Evolutionary conservation across 768 basidiomycete species (phyloP), one percentile per base, ranked within the genome.

Genomic region (Leccinum rimulosum): DNA sequence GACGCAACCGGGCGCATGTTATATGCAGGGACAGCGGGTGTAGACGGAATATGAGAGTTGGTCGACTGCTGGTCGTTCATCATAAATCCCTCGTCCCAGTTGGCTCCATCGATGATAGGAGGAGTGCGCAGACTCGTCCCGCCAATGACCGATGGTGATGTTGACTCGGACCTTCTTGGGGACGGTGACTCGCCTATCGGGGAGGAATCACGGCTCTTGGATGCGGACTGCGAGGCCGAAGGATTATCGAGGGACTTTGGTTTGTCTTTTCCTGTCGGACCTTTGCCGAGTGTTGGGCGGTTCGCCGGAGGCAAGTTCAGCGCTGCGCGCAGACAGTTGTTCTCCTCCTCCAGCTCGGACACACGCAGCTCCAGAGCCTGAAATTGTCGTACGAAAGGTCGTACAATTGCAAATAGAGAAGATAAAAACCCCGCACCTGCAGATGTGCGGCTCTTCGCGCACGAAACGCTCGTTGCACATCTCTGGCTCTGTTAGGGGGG

Each of bases 381-480:
- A 61, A 64, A 62, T 62, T 62, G 56, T 55, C 38, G 56, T 60
- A 66, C 62, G 72, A 73, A 69, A 67, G 65, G 74, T 60, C 65
- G 66, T 63, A 73, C 63, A 70, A 74, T 74, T 78, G 70, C 71
- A 78, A 81, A 70, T 74, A 70, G 68, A 65, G 64, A 71, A 60
- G 66, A 61, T 65, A 69, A 67, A 67, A 58, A 59, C 63, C 52
- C 75, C 78, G 65, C 62, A 91, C 90, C 79, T 88, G 83, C 56
- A 95, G 81, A 73, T 95, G 93, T 57, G 91, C 91, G 61, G 92
- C 92, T 66, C 93, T 84, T 64, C 93, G 80, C 35, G 93, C 93
- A 62, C 93, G 83, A 77, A 95, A 95, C 9, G 92, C 93, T 68
- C 93, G 77, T 71, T 95, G 93, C 17, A 94, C 91, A 68, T 95